Conservation (phyloP, 2,329 filamentous ascomycete genomes). For the Thielaviopsis ethacetica region DNA sequence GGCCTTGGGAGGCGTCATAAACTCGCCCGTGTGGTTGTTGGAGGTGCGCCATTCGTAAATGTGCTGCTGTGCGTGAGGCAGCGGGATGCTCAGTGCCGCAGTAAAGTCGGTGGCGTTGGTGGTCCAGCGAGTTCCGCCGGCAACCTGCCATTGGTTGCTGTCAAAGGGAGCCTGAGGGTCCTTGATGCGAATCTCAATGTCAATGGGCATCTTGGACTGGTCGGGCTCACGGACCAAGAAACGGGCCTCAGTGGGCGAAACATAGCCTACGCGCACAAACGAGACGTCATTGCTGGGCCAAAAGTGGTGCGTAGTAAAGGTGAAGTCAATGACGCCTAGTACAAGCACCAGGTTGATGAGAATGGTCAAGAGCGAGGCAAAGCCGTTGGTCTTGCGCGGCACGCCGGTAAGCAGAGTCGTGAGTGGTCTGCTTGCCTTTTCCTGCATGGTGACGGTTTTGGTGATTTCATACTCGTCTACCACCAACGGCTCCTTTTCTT, state of each 20-base stretch:
- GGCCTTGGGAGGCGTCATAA: slow-evolving; percentile 56
- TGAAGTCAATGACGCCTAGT: slow-evolving; percentile 56
- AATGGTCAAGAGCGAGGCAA: slow-evolving; percentile 51
- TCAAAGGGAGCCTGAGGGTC: slow-evolving; percentile 35
- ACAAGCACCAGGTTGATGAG: slow-evolving; percentile 56
- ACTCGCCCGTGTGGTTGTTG: slow-evolving; percentile 72
- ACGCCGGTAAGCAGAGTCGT: slow-evolving; percentile 58
- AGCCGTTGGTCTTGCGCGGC: slow-evolving; percentile 52
- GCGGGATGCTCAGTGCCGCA: slow-evolving; percentile 46
- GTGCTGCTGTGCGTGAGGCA: slow-evolving; percentile 49
- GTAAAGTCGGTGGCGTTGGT: slow-evolving; percentile 74
- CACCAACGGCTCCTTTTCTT: not conserved
- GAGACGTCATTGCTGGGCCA: slow-evolving; percentile 61
- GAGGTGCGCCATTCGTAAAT: slow-evolving; percentile 73
- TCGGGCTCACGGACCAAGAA: slow-evolving; percentile 78
- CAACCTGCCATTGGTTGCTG: slow-evolving; percentile 47
- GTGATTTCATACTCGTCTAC: not conserved
- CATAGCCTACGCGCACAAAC: slow-evolving; percentile 75
- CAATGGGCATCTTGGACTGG: slow-evolving; percentile 55
- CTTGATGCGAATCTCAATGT: slow-evolving; percentile 46
- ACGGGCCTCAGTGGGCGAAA: slow-evolving; percentile 64
- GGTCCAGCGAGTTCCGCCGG: slow-evolving; percentile 48
- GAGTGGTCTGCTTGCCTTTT: slow-evolving; percentile 39
- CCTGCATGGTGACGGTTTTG: slow-evolving; percentile 32
- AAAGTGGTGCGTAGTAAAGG: slow-evolving; percentile 55